Evolutionary conservation across 108 stramenopile species (phyloP), one percentile per base, ranked within the genome.

Genomic region (Pseudonitzschia delicatissima): DNA sequence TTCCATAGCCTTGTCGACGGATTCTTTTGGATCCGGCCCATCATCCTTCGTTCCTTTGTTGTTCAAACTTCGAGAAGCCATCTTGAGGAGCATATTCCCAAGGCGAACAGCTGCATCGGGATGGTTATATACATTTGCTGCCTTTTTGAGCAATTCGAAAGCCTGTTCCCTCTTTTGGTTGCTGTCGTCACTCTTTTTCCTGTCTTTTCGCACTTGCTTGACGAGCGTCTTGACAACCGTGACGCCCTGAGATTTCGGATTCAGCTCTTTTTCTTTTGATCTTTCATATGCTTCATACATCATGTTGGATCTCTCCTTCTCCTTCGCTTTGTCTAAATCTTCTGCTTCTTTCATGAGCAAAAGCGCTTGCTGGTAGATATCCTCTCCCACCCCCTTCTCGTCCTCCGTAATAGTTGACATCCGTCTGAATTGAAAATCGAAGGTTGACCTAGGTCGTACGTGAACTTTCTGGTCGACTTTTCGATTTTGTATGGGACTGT

Each of bases 171-270:
- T 5, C 58, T 52, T 18, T 66, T 67, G 29, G 36, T 26, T 13
- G 15, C 28, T 15, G 9, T 67, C 40, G 25, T 67, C 18, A 12
- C 57, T 18, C 15, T 15, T 31, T 6, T 55, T 51, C 18, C 32
- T 68, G 21, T 72, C 65, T 48, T 67, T 48, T 29, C 72, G 82
- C 32, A 81, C 72, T 63, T 85, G 77, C 49, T 84, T 87, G 34
- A 78, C 86, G 34, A 91, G 72, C 11, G 86, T 87, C 57, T 76
- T 70, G 8, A 91, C 77, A 49, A 91, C 81, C 3, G 76, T 77
- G 20, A 87, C 74, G 9, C 90, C 90, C 42, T 85, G 72, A 21
- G 60, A 62, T 64, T 70, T 77, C 27, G 73, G 68, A 18, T 51
- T 57, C 34, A 37, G 23, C 5, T 55, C 40, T 34, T 49, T 42